Base-by-base conservation (phyloP, 2,329 filamentous ascomycete species). In the Alternaria sp. region DNA sequence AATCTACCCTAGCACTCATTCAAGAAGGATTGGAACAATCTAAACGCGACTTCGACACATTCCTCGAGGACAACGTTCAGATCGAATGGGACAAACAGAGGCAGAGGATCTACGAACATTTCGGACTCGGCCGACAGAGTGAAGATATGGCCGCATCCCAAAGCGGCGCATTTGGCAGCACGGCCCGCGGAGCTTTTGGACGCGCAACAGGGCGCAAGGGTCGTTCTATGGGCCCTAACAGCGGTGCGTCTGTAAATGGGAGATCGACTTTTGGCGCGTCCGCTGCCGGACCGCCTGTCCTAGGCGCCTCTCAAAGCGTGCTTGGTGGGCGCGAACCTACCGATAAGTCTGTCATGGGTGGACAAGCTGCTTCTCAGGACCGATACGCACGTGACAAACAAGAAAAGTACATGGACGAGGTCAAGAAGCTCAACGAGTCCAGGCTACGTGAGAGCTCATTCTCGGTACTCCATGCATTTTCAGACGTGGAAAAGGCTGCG, bases 41-140 rank as follows among this genome's bases (percentile, higher is more conserved):
- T 4, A 90, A 94, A 61, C 88, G 89, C 57, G 95, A 98, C 74
- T 98, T 99, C 76, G 94, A 99, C 76, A 87, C 88, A 62, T 98
- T 97, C 77, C 84, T 99, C 57, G 94, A 98, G 76, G 94, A 97
- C 71, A 96, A 96, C 74, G 89, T 98, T 51, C 92, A 93, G 30
- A 90, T 96, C 83, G 93, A 98, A 77, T 98, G 95, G 94, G 94
- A 97, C 70, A 90, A 91, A 16, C 94, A 98, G 81, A 90, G 94
- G 64, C 92, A 91, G 78, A 89, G 89, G 67, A 97, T 99, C 65
- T 98, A 97, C 79, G 89, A 97, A 73, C 95, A 99, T 79, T 98
- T 99, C 78, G 95, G 95, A 14, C 90, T 99, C 16, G 84, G 82
- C 43, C 82, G 80, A 64, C 81, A 77, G 64, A 77, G 73, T 49